Evolutionary conservation across 768 basidiomycete species (phyloP).

Genomic region (Gloeostereum incarnatum): DNA sequence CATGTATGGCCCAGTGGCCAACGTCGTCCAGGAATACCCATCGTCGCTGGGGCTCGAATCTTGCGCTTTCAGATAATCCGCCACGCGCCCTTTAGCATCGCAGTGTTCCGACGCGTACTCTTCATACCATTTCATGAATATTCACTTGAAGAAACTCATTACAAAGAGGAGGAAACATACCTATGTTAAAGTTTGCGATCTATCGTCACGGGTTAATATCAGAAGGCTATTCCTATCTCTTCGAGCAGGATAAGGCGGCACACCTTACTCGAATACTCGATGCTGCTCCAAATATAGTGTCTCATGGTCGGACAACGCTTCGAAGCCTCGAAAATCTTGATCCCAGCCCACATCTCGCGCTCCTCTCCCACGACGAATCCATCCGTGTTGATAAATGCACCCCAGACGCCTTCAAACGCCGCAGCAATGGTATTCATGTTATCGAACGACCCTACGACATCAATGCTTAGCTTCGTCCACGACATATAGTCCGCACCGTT

Average conservation of each 20-base stretch:
- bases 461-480: background rate
- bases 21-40: constrained; percentile 23
- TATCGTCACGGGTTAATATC: too few species aligned
- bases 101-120: constrained; percentile 28
- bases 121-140: too few species aligned
- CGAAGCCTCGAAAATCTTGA: constrained; percentile 31
- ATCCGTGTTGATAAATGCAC: constrained; percentile 10
- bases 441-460: constrained; percentile 20
- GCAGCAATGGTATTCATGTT: constrained; percentile 18
- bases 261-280: constrained; percentile 32
- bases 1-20: constrained; percentile 30
- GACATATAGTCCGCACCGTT: background rate
- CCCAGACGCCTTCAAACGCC: constrained; percentile 24
- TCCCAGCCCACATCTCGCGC: constrained; percentile 17
- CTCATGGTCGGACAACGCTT: constrained; percentile 20
- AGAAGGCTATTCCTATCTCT: too few species aligned
- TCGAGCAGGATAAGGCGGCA: too few species aligned
- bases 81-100: constrained; percentile 31
- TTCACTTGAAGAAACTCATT: too few species aligned
- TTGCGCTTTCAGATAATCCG: constrained; percentile 26
- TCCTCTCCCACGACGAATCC: background rate
- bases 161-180: too few species aligned
- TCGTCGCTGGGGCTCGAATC: constrained; percentile 19
- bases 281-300: constrained; percentile 32
- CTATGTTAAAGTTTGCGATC: too few species aligned